Evolutionary conservation across 768 basidiomycete species (phyloP).

Genomic region (Suillus variegatus): DNA sequence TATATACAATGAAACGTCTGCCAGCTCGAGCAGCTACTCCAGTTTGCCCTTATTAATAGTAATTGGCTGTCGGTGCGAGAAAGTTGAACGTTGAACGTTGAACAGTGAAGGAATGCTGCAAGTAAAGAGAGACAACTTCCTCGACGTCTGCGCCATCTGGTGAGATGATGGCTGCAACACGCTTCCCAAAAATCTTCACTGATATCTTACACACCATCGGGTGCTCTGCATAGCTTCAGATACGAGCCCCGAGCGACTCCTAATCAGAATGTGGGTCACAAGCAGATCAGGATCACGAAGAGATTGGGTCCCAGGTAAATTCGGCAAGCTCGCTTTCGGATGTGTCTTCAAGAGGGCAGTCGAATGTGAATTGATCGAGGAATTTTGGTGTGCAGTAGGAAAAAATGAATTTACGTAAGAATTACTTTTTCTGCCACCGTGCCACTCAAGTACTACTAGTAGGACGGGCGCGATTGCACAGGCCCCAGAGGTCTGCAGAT

Average conservation of each 20-base stretch:
- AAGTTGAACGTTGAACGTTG: background rate
- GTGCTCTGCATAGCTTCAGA: background rate
- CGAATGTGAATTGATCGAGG: background rate
- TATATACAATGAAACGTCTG: too few relatives aligned
- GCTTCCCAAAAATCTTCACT: background rate
- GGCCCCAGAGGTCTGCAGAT: too few relatives aligned
- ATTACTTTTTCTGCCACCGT: too few relatives aligned
- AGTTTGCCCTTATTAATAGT: too few relatives aligned
- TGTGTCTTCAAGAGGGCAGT: background rate
- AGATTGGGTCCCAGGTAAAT: background rate
- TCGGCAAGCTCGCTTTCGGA: background rate
- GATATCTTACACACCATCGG: background rate
- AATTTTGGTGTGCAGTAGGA: background rate
- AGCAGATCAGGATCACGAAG: background rate
- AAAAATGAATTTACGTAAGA: too few relatives aligned
- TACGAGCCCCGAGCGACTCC: background rate
- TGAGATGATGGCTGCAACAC: background rate
- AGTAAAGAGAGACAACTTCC: background rate
- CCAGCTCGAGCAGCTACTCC: too few relatives aligned
- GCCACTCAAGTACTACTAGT: too few relatives aligned
- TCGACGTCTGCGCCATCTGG: too few relatives aligned
- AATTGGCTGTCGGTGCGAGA: background rate
- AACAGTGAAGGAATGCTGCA: background rate
- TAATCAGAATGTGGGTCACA: background rate
- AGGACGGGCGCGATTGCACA: too few relatives aligned